A percentile compares a stretch with the other conserved stretches of the same genome.
These are phyloP conservation scores for Yamadazyma kanchanaburiensis DNA, from an alignment of 1,139 yeast genomes.

Conservation along the genomic window DNA sequence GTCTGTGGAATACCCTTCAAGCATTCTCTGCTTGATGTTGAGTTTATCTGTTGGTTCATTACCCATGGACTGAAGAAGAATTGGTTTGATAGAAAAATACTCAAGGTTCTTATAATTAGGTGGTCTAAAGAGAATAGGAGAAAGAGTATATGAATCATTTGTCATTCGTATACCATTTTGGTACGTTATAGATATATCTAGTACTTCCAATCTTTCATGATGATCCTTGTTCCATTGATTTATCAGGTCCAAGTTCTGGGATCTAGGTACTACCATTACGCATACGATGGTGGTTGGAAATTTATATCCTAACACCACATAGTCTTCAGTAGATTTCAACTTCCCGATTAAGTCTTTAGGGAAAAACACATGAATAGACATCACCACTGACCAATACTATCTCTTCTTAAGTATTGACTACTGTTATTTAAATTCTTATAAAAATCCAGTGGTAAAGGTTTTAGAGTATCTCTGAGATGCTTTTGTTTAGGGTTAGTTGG, in stretches of 20 bases:
- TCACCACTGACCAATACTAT: constrained; percentile 27
- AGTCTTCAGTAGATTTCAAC: constrained; percentile 2
- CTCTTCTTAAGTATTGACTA: constrained; percentile 42
- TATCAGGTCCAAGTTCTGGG: too few species aligned
- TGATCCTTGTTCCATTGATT: too few species aligned
- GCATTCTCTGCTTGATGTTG: constrained; percentile 4
- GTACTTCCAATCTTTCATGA: too few species aligned
- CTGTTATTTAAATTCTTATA: constrained; percentile 39
- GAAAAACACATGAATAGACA: constrained; percentile 30
- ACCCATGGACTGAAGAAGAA: constrained; percentile 56
- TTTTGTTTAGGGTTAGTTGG: too few species aligned
- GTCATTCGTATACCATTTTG: too few species aligned
- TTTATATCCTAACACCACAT: too few species aligned
- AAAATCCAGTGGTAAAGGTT: constrained; percentile 14
- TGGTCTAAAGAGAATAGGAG: too few species aligned
- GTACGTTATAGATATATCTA: too few species aligned
- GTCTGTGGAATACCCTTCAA: constrained; percentile 6
- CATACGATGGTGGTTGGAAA: too few species aligned
- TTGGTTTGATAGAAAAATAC: constrained; percentile 74
- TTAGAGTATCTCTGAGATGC: neutral
- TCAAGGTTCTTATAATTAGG: constrained; percentile 76
- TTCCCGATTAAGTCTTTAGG: constrained; percentile 28
- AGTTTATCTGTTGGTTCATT: neutral
- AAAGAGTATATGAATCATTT: too few species aligned
- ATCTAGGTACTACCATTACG: too few species aligned